phyloP scores from a whole-genome alignment of 169 alveolate species.

The Eimeria falciformis region DNA sequence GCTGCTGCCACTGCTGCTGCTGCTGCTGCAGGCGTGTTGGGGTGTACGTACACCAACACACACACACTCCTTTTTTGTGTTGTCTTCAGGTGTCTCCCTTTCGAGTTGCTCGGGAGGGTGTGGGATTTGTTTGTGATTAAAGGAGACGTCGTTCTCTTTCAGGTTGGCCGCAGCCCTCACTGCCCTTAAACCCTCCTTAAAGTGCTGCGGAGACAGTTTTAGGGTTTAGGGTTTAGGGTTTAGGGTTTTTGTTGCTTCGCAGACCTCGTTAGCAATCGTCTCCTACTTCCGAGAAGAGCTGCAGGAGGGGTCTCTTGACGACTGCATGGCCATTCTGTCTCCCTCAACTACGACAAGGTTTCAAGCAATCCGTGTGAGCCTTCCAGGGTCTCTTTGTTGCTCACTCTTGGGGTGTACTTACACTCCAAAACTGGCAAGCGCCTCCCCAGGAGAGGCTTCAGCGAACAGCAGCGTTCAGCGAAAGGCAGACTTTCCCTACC shows the following conservation, averaged over 20 bases:
- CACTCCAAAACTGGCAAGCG: no score
- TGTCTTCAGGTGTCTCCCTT: slow-evolving; percentile 67
- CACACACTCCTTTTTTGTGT: neutral
- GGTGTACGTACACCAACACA: neutral
- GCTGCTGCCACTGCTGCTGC: neutral
- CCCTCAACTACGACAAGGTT: slow-evolving; percentile 68
- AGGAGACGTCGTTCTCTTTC: slow-evolving; percentile 72
- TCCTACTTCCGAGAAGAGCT: slow-evolving; percentile 63
- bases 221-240: neutral
- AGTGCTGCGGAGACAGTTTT: neutral
- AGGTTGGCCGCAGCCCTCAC: slow-evolving; percentile 13
- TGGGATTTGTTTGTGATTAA: slow-evolving; percentile 73
- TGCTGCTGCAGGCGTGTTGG: neutral
- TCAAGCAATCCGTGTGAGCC: slow-evolving; percentile 64
- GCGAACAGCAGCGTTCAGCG: no score
- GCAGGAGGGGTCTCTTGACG: slow-evolving; percentile 49
- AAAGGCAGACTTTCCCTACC: no score
- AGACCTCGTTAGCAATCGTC: slow-evolving; percentile 65
- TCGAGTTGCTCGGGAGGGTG: slow-evolving; percentile 72
- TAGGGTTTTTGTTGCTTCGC: slow-evolving; percentile 4
- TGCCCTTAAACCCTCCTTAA: neutral
- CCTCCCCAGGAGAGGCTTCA: no score
- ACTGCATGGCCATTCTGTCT: slow-evolving; percentile 60
- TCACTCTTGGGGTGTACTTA: no score
- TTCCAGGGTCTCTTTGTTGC: no score